phyloP scores from a whole-genome alignment of 139 green algal genomes.

The Spirogloea muscicola region DNA sequence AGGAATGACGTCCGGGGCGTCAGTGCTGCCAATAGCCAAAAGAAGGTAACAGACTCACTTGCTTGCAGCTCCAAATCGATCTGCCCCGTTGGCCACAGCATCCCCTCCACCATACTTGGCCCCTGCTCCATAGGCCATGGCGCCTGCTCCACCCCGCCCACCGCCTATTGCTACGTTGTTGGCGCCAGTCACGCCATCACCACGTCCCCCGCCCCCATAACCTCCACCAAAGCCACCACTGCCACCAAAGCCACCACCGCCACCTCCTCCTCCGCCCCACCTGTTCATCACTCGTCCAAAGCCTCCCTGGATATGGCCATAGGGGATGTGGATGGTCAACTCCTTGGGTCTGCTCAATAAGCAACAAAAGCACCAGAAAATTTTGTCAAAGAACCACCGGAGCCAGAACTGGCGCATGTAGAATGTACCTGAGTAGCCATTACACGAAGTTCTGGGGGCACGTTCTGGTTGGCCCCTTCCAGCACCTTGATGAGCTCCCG shows the following conservation, averaged over 20 bases:
- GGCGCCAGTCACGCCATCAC: neutral
- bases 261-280: slow-evolving; percentile 28
- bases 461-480: slow-evolving; percentile 34
- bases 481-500: slow-evolving; percentile 45
- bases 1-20: neutral
- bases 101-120: neutral
- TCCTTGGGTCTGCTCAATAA: neutral
- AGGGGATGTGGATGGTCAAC: too few relatives aligned
- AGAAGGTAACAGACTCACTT: too few relatives aligned
- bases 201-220: neutral
- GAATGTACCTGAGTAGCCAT: slow-evolving; percentile 10
- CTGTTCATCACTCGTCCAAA: slow-evolving; percentile 12
- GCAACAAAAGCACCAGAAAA: neutral
- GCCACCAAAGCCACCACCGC: slow-evolving; percentile 11
- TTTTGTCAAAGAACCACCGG: neutral
- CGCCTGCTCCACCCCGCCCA: neutral
- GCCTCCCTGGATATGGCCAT: too few relatives aligned
- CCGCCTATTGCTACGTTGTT: neutral
- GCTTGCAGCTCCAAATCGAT: too few relatives aligned
- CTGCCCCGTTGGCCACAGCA: neutral
- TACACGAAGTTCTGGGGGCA: slow-evolving; percentile 25
- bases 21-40: too few relatives aligned
- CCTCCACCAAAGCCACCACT: slow-evolving; percentile 14
- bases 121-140: slow-evolving; percentile 1
- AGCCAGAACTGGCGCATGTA: neutral